Conservation (phyloP, 805 yeast genomes). For the Wickerhamomyces queroliae region DNA sequence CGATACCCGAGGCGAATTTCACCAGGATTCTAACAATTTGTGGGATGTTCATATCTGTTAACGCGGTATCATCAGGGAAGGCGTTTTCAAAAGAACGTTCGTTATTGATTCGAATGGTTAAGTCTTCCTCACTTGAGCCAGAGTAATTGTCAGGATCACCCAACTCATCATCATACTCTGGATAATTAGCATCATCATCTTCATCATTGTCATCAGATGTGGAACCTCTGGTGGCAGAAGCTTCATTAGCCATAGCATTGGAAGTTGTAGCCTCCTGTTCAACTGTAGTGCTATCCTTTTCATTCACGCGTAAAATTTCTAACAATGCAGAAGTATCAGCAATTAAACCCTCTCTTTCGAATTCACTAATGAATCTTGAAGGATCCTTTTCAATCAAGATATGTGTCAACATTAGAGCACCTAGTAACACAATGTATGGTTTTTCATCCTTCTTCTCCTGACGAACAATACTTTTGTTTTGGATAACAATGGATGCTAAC, state of each 20-base stretch:
- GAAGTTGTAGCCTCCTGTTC: too few species aligned
- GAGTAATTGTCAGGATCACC: constrained; percentile 22
- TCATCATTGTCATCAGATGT: constrained; percentile 21
- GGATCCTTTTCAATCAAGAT: constrained; percentile 39
- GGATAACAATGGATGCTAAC: constrained; percentile 58
- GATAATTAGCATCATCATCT: constrained; percentile 11
- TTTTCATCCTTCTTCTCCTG: constrained; percentile 12
- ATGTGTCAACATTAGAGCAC: constrained; percentile 44
- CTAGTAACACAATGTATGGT: constrained; percentile 38
- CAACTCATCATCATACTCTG: constrained; percentile 17
- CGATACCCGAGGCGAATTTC: constrained; percentile 21
- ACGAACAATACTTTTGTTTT: constrained; percentile 32
- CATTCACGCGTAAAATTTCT: constrained; percentile 18
- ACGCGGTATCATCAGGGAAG: constrained; percentile 1
- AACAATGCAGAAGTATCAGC: constrained; percentile 38
- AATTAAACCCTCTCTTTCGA: constrained; percentile 72
- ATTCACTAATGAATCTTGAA: constrained; percentile 35
- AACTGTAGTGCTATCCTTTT: too few species aligned
- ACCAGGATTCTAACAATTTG: constrained; percentile 8
- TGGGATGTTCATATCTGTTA: constrained; percentile 5
- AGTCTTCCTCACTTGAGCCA: too few species aligned
- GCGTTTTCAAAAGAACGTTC: not conserved
- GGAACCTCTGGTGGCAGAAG: constrained; percentile 19
- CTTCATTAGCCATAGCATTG: constrained; percentile 17
- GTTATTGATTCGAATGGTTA: too few species aligned